Percentiles rank a stretch among this genome's conserved stretches.
Conservation (phyloP, 2,329 filamentous ascomycete species). For the Colletotrichum sp. region DNA sequence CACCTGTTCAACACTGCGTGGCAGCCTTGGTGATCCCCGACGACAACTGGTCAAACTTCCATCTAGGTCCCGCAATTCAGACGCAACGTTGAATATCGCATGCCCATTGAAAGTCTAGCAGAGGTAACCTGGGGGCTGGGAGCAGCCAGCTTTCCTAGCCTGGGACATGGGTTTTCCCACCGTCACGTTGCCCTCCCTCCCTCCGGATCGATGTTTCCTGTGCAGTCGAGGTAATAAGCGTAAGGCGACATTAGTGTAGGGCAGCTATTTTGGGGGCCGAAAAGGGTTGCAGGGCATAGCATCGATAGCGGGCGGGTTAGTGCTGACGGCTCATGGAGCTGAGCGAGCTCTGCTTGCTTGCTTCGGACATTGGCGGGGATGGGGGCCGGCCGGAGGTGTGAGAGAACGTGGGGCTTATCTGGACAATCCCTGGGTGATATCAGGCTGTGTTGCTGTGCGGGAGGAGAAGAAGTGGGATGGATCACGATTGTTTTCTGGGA, state of each 20-base stretch:
- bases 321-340: neutral
- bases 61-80: neutral
- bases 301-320: neutral
- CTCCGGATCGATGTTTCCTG: neutral
- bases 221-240: neutral
- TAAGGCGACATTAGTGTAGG: neutral
- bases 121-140: neutral
- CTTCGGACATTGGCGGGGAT: neutral
- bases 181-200: neutral
- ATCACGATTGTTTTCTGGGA: neutral
- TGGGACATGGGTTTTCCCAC: neutral
- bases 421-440: neutral
- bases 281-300: neutral
- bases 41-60: neutral
- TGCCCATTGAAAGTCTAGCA: neutral
- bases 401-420: neutral
- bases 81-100: neutral
- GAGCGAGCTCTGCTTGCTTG: neutral
- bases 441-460: neutral
- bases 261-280: neutral
- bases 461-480: neutral
- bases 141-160: neutral
- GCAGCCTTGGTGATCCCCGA: neutral
- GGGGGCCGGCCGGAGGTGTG: neutral
- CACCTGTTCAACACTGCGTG: neutral